Conservation (phyloP, 345 rosid genomes). For the Psidium friedrichsthalianum region DNA sequence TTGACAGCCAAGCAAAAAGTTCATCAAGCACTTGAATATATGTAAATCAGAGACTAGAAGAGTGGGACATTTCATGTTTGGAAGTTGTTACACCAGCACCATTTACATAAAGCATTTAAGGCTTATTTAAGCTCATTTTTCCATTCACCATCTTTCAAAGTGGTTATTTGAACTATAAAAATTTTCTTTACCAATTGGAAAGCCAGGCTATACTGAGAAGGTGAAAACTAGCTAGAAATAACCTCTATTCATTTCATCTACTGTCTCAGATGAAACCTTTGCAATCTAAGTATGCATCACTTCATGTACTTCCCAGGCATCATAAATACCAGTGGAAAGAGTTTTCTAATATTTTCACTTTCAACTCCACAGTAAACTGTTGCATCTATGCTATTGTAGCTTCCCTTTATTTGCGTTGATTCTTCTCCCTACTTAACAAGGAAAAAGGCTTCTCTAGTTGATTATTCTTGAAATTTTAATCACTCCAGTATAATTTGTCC, state of each 20-base stretch:
- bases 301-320: not conserved
- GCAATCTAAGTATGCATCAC: not conserved
- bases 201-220: not conserved
- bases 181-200: not conserved
- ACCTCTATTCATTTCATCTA: not conserved
- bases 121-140: not conserved
- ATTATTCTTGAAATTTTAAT: not conserved
- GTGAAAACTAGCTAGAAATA: not conserved
- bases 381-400: not conserved
- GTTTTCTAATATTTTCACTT: not conserved
- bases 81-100: not conserved
- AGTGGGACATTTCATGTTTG: not conserved
- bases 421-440: not conserved
- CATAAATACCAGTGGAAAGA: not conserved
- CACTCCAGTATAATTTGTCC: not conserved
- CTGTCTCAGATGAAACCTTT: not conserved
- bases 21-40: not conserved
- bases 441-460: not conserved
- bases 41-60: not conserved
- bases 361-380: not conserved
- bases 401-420: not conserved
- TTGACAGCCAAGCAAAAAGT: not conserved
- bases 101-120: not conserved
- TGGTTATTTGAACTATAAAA: not conserved
- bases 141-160: not conserved